Percentiles rank a stretch among this genome's conserved stretches.
Conservation (phyloP, 345 rosid genomes). For the Nephelium lappaceum region DNA sequence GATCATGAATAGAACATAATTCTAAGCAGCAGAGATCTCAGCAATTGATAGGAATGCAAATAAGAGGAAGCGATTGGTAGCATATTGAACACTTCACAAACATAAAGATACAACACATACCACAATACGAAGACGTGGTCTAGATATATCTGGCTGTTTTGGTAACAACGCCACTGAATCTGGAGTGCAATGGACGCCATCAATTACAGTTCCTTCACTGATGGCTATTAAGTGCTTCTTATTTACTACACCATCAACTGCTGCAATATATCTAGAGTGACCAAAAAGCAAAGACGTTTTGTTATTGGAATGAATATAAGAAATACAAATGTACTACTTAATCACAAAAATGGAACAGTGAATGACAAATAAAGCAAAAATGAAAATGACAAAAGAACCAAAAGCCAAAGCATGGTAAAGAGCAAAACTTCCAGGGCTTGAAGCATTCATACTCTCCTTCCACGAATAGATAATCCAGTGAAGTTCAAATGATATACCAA, state of each 20-base stretch:
- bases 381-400: neutral
- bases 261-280: conserved; percentile 73
- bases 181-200: conserved; percentile 80
- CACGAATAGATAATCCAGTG: neutral
- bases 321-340: neutral
- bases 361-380: neutral
- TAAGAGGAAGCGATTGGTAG: neutral
- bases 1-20: neutral
- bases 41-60: neutral
- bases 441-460: neutral
- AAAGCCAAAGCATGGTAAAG: neutral
- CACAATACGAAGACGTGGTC: conserved; percentile 85
- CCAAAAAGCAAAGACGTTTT: conserved; percentile 4
- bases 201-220: conserved; percentile 72
- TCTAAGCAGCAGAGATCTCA: neutral
- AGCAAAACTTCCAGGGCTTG: neutral
- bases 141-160: conserved; percentile 62
- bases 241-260: conserved; percentile 66
- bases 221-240: conserved; percentile 70
- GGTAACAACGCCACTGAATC: conserved; percentile 90
- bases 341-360: neutral
- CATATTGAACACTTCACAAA: neutral
- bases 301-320: neutral
- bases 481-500: neutral
- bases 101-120: conserved; percentile 40